These are phyloP conservation scores for Straminergon stramineum DNA, from an alignment of 225 moss, liverwort and hornwort genomes.

Conservation along the genomic window DNA sequence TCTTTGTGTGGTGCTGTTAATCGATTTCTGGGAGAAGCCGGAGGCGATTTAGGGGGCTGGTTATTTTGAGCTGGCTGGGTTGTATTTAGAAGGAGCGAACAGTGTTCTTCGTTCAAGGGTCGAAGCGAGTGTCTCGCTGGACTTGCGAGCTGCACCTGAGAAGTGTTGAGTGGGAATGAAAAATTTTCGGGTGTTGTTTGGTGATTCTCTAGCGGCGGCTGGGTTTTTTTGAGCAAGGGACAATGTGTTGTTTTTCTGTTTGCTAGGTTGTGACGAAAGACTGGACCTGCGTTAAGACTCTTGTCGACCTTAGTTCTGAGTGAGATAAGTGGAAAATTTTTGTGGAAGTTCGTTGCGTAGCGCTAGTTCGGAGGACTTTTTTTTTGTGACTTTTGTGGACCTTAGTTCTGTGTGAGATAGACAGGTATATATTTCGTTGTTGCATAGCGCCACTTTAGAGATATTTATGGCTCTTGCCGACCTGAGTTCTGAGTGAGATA, in stretches of 20 bases:
- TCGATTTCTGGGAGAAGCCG: not conserved
- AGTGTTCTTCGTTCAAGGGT: not conserved
- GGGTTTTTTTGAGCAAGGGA: not conserved
- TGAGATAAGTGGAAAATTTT: not conserved
- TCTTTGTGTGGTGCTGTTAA: not conserved
- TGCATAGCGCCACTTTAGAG: not conserved
- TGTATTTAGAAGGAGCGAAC: not conserved
- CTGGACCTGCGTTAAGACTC: not conserved
- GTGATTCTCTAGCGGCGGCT: not conserved
- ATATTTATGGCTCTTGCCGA: constrained; percentile 7
- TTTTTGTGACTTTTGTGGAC: not conserved
- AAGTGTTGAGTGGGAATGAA: not conserved
- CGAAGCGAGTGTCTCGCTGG: not conserved
- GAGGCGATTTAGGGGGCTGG: not conserved
- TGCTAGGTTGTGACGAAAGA: not conserved
- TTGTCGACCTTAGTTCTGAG: not conserved
- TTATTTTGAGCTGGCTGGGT: not conserved
- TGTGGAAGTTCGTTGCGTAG: not conserved
- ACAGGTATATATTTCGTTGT: not conserved
- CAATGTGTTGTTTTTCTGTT: not conserved
- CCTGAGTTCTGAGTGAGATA: not conserved
- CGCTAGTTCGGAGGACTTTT: not conserved
- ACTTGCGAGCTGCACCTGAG: not conserved
- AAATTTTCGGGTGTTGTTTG: not conserved
- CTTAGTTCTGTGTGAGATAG: not conserved